These are phyloP conservation scores for Sporothrix mexicana DNA, from an alignment of 2,329 filamentous ascomycete genomes.

Conservation along the genomic window DNA sequence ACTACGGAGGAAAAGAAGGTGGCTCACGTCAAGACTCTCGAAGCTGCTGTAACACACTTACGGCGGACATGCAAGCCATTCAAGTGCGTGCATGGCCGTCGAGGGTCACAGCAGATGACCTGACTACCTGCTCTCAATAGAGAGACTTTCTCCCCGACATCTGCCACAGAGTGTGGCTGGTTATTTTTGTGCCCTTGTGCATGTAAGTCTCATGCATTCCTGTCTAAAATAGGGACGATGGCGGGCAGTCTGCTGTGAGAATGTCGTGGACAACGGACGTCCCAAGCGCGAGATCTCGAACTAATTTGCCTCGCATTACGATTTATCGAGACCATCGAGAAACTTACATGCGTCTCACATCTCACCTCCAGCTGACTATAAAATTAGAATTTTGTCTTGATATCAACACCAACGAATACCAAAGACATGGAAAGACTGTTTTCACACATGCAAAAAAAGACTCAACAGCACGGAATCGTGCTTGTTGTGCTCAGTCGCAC, in stretches of 20 bases:
- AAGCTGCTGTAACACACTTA: background rate
- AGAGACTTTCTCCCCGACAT: background rate
- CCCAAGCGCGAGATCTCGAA: background rate
- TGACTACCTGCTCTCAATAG: background rate
- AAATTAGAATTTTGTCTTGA: background rate
- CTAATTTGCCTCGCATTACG: background rate
- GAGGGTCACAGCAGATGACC: background rate
- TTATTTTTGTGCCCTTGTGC: slow-evolving; percentile 13
- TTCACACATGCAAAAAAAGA: background rate
- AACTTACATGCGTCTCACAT: background rate
- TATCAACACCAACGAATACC: background rate
- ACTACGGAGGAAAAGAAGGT: background rate
- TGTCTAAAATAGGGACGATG: background rate
- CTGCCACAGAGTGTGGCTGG: slow-evolving; percentile 3
- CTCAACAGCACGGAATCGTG: background rate
- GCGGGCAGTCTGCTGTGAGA: background rate
- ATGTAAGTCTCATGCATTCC: background rate
- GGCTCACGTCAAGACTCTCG: background rate
- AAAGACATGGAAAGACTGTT: background rate
- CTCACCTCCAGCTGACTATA: slow-evolving; percentile 6
- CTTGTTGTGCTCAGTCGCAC: background rate
- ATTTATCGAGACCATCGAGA: too few relatives aligned
- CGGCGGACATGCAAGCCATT: background rate
- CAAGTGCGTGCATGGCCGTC: slow-evolving; percentile 7
- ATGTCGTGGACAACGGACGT: background rate